A percentile compares a stretch with the other conserved stretches of the same genome.
phyloP scores from a whole-genome alignment of 106 monocot species.

The Dioscorea alata region DNA sequence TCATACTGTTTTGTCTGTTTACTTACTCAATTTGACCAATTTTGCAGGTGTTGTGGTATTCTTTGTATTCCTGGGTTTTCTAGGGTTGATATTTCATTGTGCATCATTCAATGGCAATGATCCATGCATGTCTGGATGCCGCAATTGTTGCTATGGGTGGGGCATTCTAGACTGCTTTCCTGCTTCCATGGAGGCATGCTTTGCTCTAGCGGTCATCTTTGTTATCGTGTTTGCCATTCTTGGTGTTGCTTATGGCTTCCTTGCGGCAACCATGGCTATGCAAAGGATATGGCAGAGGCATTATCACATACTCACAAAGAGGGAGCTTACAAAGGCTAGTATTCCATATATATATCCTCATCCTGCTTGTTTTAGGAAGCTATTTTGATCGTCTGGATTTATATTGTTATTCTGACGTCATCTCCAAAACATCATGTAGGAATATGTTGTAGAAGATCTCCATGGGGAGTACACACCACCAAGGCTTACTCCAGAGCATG shows the following conservation, averaged over 20 bases:
- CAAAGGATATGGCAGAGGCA: conserved; percentile 97
- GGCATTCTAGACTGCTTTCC: conserved; percentile 88
- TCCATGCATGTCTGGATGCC: conserved; percentile 84
- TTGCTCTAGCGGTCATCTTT: conserved; percentile 75
- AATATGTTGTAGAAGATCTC: conserved; percentile 93
- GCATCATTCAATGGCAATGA: conserved; percentile 71
- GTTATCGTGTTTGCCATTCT: conserved; percentile 89
- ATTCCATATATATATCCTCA: neutral
- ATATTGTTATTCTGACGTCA: neutral
- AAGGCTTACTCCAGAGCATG: conserved; percentile 75
- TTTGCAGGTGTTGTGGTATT: conserved; percentile 77
- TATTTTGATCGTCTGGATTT: neutral
- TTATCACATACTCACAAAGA: conserved; percentile 96
- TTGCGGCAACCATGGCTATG: conserved; percentile 88
- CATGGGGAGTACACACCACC: conserved; percentile 76
- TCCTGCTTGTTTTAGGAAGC: neutral
- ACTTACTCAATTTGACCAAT: no score
- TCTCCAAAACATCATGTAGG: conserved; percentile 26
- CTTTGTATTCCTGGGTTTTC: conserved; percentile 77
- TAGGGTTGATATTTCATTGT: conserved; percentile 83
- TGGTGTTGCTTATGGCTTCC: conserved; percentile 84
- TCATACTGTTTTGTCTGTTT: no score
- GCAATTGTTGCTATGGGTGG: conserved; percentile 97
- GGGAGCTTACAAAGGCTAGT: conserved; percentile 86
- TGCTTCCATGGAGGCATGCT: conserved; percentile 93